Evolutionary conservation across 1,284 basidiomycete species (phyloP), one percentile per base, ranked within the genome.

Genomic region (Chalciporus sp.): DNA sequence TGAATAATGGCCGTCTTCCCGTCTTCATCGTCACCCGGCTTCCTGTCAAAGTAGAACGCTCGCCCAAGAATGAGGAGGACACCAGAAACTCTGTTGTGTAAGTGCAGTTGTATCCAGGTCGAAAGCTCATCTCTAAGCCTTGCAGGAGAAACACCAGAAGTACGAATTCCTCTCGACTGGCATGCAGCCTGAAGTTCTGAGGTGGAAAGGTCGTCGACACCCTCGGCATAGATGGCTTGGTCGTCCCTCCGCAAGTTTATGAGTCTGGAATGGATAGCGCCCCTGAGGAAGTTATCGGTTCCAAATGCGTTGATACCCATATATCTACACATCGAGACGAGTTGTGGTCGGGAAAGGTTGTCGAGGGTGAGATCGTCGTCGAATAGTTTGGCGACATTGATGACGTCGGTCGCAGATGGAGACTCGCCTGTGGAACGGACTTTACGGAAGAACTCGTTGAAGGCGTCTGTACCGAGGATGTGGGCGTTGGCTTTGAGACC

Each of bases 401-500:
- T 86, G 60, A 98, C 84, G 68, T 99, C 96, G 57, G 85, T 74
- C 7, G 86, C 80, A 2, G 94, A 95, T 17, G 96, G 96, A 1
- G 87, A 83, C 77, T 98, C 96, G 55, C 96, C 96, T 1, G 95
- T 99, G 8, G 92, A 91, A 53, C 96, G 90, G 57, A 98, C 92
- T 78, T 99, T 99, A 69, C 94, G 86, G 88, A 99, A 99, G 76
- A 99, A 99, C 73, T 98, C 94, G 69, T 98, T 98, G 82, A 99
- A 99, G 51, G 95, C 94, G 58, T 98, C 94, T 49, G 85, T 92
- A 57, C 92, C 92, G 53, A 98, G 85, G 55, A 99, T 95, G 65
- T 91, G 90, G 17, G 86, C 85, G 67, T 96, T 95, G 7, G 93
- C 92, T 71, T 92, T 94, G 54, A 98, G 79, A 40, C 94, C 94